phyloP scores from a whole-genome alignment of 2,329 filamentous ascomycete species.

The Cordyceps cateniannulata region DNA sequence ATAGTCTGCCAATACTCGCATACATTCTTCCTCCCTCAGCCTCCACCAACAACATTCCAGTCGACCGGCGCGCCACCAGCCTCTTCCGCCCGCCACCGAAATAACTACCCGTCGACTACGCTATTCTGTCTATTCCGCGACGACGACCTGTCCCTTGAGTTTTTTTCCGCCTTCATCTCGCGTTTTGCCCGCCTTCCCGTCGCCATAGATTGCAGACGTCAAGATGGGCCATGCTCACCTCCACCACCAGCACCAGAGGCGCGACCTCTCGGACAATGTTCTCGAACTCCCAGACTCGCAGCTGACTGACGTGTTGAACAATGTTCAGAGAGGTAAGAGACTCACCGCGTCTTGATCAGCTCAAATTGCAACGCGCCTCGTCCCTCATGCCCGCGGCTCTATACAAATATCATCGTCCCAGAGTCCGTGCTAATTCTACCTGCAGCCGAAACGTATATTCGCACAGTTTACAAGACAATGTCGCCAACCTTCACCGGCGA shows the following conservation, averaged over 20 bases:
- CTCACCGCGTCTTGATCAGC: not conserved
- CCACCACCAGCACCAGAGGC: slow-evolving; percentile 10
- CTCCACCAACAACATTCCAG: slow-evolving; percentile 12
- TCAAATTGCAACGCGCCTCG: not conserved
- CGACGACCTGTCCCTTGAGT: not conserved
- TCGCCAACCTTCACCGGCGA: slow-evolving; percentile 34
- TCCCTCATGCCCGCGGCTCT: not conserved
- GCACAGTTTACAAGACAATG: slow-evolving; percentile 37
- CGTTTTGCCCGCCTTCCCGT: not conserved
- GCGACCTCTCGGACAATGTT: slow-evolving; percentile 3
- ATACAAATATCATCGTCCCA: not conserved
- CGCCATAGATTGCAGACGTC: not conserved
- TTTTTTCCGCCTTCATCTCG: not conserved
- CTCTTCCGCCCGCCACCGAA: slow-evolving; percentile 6
- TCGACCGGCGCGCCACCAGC: slow-evolving; percentile 5
- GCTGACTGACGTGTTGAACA: not conserved
- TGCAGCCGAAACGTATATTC: slow-evolving; percentile 15
- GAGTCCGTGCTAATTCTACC: not conserved
- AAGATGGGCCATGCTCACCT: slow-evolving; percentile 12
- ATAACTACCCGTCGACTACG: not conserved
- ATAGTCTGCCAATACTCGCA: slow-evolving; percentile 5
- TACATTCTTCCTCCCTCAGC: slow-evolving; percentile 14
- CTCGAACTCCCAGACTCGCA: not conserved
- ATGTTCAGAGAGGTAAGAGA: slow-evolving; percentile 1
- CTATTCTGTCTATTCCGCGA: not conserved